Evolutionary conservation across 2,329 filamentous ascomycete species (phyloP).

Genomic region (Ophiostoma perfectum): DNA sequence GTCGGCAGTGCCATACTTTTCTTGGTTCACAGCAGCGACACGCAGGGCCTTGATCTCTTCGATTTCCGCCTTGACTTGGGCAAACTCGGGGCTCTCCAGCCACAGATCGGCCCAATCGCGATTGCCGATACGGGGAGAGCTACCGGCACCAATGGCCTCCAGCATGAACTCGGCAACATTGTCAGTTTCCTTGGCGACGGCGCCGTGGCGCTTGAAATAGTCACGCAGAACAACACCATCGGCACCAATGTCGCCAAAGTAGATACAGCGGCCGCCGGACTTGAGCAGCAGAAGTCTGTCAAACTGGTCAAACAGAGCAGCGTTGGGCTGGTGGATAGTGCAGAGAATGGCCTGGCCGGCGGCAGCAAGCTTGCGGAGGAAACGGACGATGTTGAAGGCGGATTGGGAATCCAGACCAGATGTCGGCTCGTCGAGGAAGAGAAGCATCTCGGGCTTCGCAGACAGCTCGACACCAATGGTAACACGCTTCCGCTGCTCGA

Average conservation of each 20-base stretch:
- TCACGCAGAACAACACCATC: slow-evolving; percentile 66
- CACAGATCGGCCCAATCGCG: slow-evolving; percentile 78
- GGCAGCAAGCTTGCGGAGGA: slow-evolving; percentile 69
- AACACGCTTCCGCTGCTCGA: slow-evolving; percentile 65
- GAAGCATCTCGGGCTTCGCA: slow-evolving; percentile 69
- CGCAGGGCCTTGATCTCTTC: slow-evolving; percentile 59
- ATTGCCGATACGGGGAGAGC: slow-evolving; percentile 63
- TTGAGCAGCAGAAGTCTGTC: slow-evolving; percentile 75
- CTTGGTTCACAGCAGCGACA: slow-evolving; percentile 31
- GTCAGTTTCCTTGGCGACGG: slow-evolving; percentile 50
- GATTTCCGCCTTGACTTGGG: slow-evolving; percentile 61
- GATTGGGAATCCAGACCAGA: slow-evolving; percentile 67
- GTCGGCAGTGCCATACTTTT: slow-evolving; percentile 25
- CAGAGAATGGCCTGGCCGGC: slow-evolving; percentile 84
- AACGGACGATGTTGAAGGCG: slow-evolving; percentile 71
- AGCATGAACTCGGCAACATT: slow-evolving; percentile 76
- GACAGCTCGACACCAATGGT: slow-evolving; percentile 88
- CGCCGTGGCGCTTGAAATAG: slow-evolving; percentile 56
- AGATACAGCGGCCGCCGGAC: slow-evolving; percentile 72
- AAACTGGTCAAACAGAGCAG: slow-evolving; percentile 81
- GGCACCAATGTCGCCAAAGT: slow-evolving; percentile 77
- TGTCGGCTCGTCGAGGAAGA: slow-evolving; percentile 76
- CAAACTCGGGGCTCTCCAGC: slow-evolving; percentile 66
- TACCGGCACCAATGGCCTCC: slow-evolving; percentile 73
- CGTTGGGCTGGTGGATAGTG: slow-evolving; percentile 87